Base-by-base conservation (phyloP, 352 stramenopile genomes). In the Phytophthora hybrid region DNA sequence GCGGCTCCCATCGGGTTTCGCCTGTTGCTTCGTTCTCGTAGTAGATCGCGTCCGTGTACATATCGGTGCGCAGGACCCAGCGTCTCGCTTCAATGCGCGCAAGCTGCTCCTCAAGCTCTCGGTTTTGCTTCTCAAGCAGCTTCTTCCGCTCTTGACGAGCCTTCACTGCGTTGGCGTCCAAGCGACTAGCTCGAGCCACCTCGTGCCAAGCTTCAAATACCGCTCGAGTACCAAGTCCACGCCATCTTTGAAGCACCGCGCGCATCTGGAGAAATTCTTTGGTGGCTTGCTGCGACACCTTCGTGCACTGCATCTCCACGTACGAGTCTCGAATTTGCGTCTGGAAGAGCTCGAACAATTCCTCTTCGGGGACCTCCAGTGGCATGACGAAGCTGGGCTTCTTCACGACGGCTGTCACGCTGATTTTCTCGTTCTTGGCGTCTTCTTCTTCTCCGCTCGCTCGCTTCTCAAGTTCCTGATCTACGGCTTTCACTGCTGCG, bases 41-140 rank as follows among this genome's bases (percentile, higher is more conserved):
- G 73, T 91, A 93, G 9, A 91, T 72, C 4, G 68, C 80, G 57
- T 93, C 86, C 13, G 84, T 88, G 68, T 93, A 93, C 74, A 86
- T 81, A 47, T 93, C 85, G 1, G 85, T 75, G 11, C 82, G 79
- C 49, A 80, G 63, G 4, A 80, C 69, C 86, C 86, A 93, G 9
- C 76, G 83, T 26, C 74, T 62, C 19, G 86, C 86, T 46, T 92
- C 82, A 0, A 84, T 41, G 0, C 80, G 77, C 6, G 59, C 69
- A 14, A 93, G 61, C 44, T 91, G 67, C 61, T 92, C 82, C 19
- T 88, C 73, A 4, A 90, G 68, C n/a, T 65, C 65, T 3, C 56
- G 63, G 54, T 92, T 93, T 57, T 92, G 83, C 59, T 73, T 59
- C 13, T 86, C 84, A 0, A 93, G 70, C 9, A 78, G 26, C n/a